Evolutionary conservation across 306 rosid species (phyloP), one percentile per base, ranked within the genome.

Genomic region (Quercus aquifolioides): DNA sequence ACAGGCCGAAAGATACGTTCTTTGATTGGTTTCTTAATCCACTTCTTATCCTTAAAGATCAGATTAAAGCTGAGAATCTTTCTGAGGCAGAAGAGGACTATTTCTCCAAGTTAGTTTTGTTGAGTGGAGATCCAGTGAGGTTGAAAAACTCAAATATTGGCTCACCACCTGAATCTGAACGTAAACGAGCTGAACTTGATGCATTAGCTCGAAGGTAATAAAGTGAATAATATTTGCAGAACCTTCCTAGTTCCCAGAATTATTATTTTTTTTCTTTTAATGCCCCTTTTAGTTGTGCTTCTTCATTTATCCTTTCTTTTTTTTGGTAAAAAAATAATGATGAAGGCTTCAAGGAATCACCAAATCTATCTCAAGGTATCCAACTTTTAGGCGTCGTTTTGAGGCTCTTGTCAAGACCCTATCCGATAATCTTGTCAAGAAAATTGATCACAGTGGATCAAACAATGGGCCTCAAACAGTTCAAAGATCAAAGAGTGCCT

Each of bases 1-100:
- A 93, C 85, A 84, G 99, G 81, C 96, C 99, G 17, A 89, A 90
- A 63, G 99, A 90, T 55, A 77, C 67, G 0, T 75, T 93, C 71
- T 93, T 88, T 73, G 99, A 96, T 21, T 96, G 99, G 99, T 96
- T 96, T 86, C 77, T 96, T 65, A 82, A 86, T 76, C 99, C 99
- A 1, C 90, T 93, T 70, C 80, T 93, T 92, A 90, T 93, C 68
- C 89, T 96, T 73, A 93, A 89, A 83, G 99, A 96, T 6, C 99
- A 96, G 89, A 89, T 96, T 74, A 89, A 73, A 87, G 99, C 99
- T 23, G 94, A 91, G 78, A 88, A 93, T 69, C 92, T 93, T 67
- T 88, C 96, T 2, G 89, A 64, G 55, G 81, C 82, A 4, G 99
- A 96, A 90, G 99, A 96, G 78, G 89, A 83, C 58, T 93, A 93